Evolutionary conservation across 2,329 filamentous ascomycete genomes (phyloP).

Genomic region (Cladophialophora bantiana): DNA sequence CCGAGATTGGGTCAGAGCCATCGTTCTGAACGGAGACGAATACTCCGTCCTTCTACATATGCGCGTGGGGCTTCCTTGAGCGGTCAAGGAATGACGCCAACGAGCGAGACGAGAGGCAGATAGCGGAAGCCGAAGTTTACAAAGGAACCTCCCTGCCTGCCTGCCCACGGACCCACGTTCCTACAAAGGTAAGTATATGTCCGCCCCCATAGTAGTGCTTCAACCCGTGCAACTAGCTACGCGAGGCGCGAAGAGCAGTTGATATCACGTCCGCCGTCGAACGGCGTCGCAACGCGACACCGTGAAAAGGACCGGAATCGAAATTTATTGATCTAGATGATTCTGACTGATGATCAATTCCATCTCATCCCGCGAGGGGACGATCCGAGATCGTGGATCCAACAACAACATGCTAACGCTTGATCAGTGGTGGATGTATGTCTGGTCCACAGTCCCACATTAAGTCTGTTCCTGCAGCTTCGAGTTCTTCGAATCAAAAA

Average conservation of each 20-base stretch:
- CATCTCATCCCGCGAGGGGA: background rate
- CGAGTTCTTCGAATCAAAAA: background rate
- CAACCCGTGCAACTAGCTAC: background rate
- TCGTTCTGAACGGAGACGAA: no score
- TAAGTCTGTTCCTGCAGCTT: background rate
- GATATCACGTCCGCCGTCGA: background rate
- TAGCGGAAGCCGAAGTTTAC: no score
- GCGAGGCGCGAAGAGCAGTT: background rate
- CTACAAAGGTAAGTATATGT: no score
- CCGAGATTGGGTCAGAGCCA: no score
- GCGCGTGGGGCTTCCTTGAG: no score
- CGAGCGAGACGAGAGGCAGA: no score
- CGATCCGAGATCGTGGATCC: background rate
- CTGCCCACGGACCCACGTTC: no score
- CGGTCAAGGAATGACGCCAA: no score
- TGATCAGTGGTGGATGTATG: background rate
- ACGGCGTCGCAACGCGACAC: background rate
- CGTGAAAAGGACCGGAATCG: background rate
- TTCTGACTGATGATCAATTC: background rate
- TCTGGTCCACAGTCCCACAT: conserved; percentile 4
- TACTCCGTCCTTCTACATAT: no score
- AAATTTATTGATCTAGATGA: background rate
- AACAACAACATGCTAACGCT: background rate
- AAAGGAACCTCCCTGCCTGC: no score
- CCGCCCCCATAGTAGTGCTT: background rate